Conservation (phyloP, 1,284 basidiomycete species). For the Leccinum cinnamomeum region DNA sequence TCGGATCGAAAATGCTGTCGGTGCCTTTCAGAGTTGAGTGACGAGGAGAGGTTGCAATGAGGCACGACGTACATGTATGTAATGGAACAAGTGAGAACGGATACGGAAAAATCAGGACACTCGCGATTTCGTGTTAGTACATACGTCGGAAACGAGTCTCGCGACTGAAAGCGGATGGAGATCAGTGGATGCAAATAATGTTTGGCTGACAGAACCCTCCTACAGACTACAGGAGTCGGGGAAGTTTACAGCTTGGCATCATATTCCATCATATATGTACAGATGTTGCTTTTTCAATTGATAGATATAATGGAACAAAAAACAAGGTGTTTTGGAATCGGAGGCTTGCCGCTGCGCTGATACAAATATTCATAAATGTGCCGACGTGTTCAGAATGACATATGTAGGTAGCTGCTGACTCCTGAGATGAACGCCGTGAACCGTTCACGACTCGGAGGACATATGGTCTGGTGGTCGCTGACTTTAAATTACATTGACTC, state of each 20-base stretch:
- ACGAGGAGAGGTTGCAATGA: not conserved
- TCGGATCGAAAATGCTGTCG: slow-evolving; percentile 82
- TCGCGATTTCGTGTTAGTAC: slow-evolving; percentile 67
- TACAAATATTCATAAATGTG: no score
- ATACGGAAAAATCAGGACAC: slow-evolving; percentile 68
- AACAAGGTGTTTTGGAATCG: no score
- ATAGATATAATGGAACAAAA: no score
- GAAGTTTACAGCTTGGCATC: not conserved
- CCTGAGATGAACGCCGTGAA: no score
- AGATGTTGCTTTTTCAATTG: no score
- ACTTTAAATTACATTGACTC: no score
- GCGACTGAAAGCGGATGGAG: slow-evolving; percentile 51
- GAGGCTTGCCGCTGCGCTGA: no score
- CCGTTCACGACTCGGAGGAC: no score
- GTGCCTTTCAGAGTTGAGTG: slow-evolving; percentile 38
- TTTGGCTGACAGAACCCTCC: not conserved
- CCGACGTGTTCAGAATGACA: no score
- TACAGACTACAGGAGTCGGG: not conserved
- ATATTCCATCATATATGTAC: not conserved
- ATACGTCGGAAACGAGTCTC: slow-evolving; percentile 69
- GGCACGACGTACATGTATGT: slow-evolving; percentile 66
- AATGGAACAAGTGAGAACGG: slow-evolving; percentile 74
- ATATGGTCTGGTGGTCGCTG: no score
- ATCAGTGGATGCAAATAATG: slow-evolving; percentile 6
- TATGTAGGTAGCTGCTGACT: no score